Evolutionary conservation across 768 basidiomycete genomes (phyloP), one percentile per base, ranked within the genome.

Genomic region (Chalciporus sphaerocephalus): DNA sequence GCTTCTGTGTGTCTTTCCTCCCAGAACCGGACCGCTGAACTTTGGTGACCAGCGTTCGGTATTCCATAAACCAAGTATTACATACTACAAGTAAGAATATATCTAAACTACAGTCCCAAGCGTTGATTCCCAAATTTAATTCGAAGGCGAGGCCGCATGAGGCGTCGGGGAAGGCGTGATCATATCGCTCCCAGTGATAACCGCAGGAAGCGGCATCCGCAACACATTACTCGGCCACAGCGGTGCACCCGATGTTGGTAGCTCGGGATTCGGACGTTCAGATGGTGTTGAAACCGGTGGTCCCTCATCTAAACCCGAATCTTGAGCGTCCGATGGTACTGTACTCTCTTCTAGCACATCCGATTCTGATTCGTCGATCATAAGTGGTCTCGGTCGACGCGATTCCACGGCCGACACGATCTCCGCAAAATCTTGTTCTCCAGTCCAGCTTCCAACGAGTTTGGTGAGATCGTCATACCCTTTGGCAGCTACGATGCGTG

Each of bases 21-120:
- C 15, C 48, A 77, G 79, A 43, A 87, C 86, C 49, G 85, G 85
- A 5, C 85, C 85, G 4, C 66, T 86, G 47, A 87, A 88, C 58
- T 65, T 87, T 3, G 72, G 73, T 4, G 69, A 85, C 51, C 73
- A 73, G 50, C 83, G 85, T 1, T 87, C 85, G 86, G 60, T 74
- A 34, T 83, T 83, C 24, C 24, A 25, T 10, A 25, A 25, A 25
- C 6, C 10, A 25, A 25, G 6, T 5, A 25, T 25, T 25, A 25
- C 24, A 25, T 25, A 10, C 10, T 25, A 25, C 24, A 25, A 5
- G 24, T 25, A 25, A 25, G 24, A 25, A 25, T 25, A 25, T 25
- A 25, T 25, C 6, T 10, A 25, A 6, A 25, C 10, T 25, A 25
- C 10, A 10, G 6, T 25, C 24, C 25, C 27, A 27, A 12, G 13